Conservation (phyloP, 768 basidiomycete species). For the Lentinula raphanica region DNA sequence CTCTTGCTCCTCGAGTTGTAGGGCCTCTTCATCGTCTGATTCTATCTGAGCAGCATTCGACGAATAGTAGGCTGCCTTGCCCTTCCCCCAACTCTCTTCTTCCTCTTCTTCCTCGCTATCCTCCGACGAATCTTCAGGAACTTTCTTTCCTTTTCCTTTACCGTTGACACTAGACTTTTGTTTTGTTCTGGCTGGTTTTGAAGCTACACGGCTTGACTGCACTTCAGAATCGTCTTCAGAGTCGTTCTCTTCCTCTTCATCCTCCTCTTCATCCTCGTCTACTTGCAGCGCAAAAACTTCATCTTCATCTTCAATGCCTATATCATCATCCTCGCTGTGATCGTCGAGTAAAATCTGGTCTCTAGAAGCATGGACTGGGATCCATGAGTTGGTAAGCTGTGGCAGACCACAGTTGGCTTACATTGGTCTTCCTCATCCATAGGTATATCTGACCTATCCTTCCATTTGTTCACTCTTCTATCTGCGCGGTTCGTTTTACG, state of each 20-base stretch:
- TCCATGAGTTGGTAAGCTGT: slow-evolving; percentile 5
- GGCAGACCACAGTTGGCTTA: slow-evolving; percentile 28
- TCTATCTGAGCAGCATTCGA: slow-evolving; percentile 78
- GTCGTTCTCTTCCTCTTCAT: slow-evolving; percentile 32
- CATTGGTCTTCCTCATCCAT: slow-evolving; percentile 78
- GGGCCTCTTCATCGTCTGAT: slow-evolving; percentile 84
- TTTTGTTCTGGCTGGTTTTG: slow-evolving; percentile 15
- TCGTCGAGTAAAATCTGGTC: slow-evolving; percentile 78
- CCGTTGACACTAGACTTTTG: slow-evolving; percentile 17
- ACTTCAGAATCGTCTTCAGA: slow-evolving; percentile 25
- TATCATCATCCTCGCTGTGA: slow-evolving; percentile 42
- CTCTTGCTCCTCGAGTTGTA: slow-evolving; percentile 86
- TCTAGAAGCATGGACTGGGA: slow-evolving; percentile 62
- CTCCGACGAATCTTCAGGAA: slow-evolving; percentile 21
- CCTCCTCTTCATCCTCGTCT: slow-evolving; percentile 43
- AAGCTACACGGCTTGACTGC: slow-evolving; percentile 21
- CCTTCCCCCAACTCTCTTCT: slow-evolving; percentile 79
- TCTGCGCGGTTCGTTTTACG: slow-evolving; percentile 48
- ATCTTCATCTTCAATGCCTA: slow-evolving; percentile 63
- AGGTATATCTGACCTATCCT: slow-evolving; percentile 61
- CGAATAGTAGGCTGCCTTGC: slow-evolving; percentile 79
- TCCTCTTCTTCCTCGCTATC: slow-evolving; percentile 21
- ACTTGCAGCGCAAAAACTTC: slow-evolving; percentile 78
- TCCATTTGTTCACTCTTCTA: slow-evolving; percentile 59
- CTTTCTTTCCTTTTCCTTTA: slow-evolving; percentile 24